Evolutionary conservation across 257 asterid genomes (phyloP).

Genomic region (Ballota nigra): DNA sequence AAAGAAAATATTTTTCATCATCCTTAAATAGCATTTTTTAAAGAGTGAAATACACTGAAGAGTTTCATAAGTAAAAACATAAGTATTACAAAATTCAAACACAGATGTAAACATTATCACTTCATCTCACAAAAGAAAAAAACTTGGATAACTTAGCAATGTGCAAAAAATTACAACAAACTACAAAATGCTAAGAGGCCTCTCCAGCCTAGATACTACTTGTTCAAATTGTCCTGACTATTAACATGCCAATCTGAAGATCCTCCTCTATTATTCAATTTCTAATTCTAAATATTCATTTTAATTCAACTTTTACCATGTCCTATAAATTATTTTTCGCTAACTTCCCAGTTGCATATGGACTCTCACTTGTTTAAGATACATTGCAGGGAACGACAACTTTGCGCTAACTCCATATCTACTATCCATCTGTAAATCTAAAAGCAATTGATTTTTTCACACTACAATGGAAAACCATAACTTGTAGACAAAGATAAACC

Average conservation of each 20-base stretch:
- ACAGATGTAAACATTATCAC: background rate
- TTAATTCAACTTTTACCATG: slow-evolving; percentile 6
- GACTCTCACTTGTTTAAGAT: background rate
- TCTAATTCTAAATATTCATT: background rate
- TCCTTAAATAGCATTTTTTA: background rate
- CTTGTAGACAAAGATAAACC: background rate
- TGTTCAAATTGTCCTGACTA: background rate
- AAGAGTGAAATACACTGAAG: background rate
- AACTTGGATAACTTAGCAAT: background rate
- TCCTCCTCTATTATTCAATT: background rate
- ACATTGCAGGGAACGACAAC: background rate
- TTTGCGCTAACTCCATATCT: background rate
- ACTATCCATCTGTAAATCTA: background rate
- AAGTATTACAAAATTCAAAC: background rate
- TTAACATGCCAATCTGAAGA: background rate
- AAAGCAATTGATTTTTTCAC: background rate
- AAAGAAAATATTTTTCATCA: slow-evolving; percentile 15
- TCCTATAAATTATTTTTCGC: background rate
- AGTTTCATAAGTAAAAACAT: background rate
- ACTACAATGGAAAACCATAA: background rate
- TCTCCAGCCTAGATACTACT: background rate
- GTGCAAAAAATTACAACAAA: background rate
- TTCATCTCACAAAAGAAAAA: background rate
- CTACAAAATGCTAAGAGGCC: background rate
- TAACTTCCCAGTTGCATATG: background rate